A percentile compares a stretch with the other conserved stretches of the same genome.
phyloP scores from a whole-genome alignment of 176 grass and related monocot genomes.

The Musa itinerans region DNA sequence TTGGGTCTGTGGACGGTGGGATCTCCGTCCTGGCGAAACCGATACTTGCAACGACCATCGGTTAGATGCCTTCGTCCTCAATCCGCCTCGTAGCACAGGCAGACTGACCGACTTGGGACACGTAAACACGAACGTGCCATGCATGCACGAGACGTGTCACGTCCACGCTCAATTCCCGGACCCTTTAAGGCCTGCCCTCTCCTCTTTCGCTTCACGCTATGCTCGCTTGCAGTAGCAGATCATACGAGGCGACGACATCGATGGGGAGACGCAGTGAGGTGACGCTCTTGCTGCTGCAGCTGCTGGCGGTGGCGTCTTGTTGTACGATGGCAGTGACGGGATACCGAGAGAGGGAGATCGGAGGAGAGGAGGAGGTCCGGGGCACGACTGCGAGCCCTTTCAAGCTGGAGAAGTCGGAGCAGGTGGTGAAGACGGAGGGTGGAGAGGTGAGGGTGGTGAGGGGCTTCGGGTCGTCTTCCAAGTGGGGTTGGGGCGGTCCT shows the following conservation, averaged over 20 bases:
- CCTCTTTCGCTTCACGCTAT: not conserved
- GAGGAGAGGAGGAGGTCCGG: slow-evolving; percentile 17
- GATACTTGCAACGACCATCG: too few species aligned
- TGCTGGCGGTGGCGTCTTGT: not conserved
- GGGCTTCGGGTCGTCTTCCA: slow-evolving; percentile 15
- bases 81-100: too few species aligned
- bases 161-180: not conserved
- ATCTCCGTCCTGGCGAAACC: not conserved
- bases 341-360: slow-evolving; percentile 22
- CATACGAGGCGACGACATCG: too few species aligned
- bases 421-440: slow-evolving; percentile 69
- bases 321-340: not conserved
- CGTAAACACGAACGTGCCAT: slow-evolving; percentile 5
- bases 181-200: not conserved
- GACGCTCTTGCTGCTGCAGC: not conserved
- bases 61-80: too few species aligned
- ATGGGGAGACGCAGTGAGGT: not conserved
- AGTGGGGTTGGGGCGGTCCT: not conserved
- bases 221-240: not conserved
- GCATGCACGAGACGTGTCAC: slow-evolving; percentile 12
- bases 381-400: slow-evolving; percentile 35
- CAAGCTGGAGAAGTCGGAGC: slow-evolving; percentile 58
- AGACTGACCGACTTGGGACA: not conserved
- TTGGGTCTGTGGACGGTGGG: not conserved
- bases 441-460: slow-evolving; percentile 62